Evolutionary conservation across 176 grass and related monocot genomes (phyloP).

Genomic region (Carex cristatella): DNA sequence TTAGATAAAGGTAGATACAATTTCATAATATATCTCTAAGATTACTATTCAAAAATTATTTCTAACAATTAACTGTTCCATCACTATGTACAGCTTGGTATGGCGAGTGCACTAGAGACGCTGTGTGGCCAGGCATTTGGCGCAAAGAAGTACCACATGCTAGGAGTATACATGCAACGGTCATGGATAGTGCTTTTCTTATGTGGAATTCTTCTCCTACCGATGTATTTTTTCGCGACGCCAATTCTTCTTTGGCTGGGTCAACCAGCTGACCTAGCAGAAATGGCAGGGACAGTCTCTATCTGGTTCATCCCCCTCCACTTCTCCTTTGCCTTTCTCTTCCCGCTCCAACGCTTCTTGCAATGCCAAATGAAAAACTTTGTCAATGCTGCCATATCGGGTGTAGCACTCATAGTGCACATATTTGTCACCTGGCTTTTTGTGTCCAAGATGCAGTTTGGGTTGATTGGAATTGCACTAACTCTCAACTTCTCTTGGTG

Average conservation of each 20-base stretch:
- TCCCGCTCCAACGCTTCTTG: constrained; percentile 88
- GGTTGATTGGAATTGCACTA: constrained; percentile 57
- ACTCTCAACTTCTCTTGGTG: constrained; percentile 98
- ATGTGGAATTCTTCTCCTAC: constrained; percentile 65
- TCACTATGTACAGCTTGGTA: constrained; percentile 53
- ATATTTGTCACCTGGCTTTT: constrained; percentile 68
- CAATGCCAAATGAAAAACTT: constrained; percentile 93
- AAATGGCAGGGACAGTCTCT: constrained; percentile 47
- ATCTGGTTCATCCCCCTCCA: constrained; percentile 94
- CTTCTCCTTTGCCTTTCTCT: constrained; percentile 86
- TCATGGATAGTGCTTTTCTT: constrained; percentile 81
- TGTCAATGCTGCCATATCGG: constrained; percentile 43
- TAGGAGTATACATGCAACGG: constrained; percentile 93
- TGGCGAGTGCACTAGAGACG: constrained; percentile 59
- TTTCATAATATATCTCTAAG: not conserved
- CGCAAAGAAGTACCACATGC: constrained; percentile 75
- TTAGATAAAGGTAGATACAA: not conserved
- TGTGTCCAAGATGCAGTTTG: constrained; percentile 44
- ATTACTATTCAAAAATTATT: not conserved
- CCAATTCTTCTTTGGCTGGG: constrained; percentile 60
- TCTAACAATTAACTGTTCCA: not conserved
- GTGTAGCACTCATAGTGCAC: constrained; percentile 47
- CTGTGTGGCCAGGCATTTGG: constrained; percentile 46
- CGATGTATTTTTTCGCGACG: constrained; percentile 74
- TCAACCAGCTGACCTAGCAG: constrained; percentile 60